Evolutionary conservation across 768 basidiomycete species (phyloP), one percentile per base, ranked within the genome.

Genomic region (Russula emetica): DNA sequence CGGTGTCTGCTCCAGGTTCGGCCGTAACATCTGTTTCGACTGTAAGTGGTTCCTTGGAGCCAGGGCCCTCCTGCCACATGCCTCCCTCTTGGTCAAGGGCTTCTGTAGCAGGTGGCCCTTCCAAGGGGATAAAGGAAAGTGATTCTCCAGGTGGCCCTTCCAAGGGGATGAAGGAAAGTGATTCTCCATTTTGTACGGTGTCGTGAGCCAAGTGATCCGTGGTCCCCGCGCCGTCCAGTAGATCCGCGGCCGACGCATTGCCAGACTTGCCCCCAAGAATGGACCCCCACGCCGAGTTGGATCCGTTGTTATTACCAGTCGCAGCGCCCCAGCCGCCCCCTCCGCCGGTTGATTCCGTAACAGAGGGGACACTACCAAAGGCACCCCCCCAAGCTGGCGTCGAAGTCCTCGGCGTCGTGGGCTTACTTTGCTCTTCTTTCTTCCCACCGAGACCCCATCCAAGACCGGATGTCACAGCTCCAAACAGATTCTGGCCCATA

Each of bases 251-350:
- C 18, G 66, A 66, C 22, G 50, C 62, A 49, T 50, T 51, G 22
- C 3, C 28, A 34, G 59, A 45, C 13, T 24, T 51, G 47, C 13
- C 40, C 5, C 49, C 22, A 36, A 3, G 30, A 26, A 4, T 0
- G 10, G 22, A 14, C n/a, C 22, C 22, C 55, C 53, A 55, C 26
- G 5, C 24, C 2, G 62, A 22, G 45, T 36, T 45, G 20, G 66
- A 40, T 49, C 56, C n/a, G n/a, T 53, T 49, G 38, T 59, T 44
- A 60, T 67, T 60, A 26, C 66, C 66, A 10, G 66, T 64, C 13
- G 66, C 58, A 8, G 63, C 52, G 11, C 64, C 64, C 64, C 64
- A 65, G 10, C 64, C 64, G 34, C 14, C 30, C 6, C 54, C 53
- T 2, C 59, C 60, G 13, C 40, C 26, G 7, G 55, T 24, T 24